These are phyloP conservation scores for Backusella macrospora DNA, from an alignment of 192 early-diverging fungal genomes.

Conservation along the genomic window DNA sequence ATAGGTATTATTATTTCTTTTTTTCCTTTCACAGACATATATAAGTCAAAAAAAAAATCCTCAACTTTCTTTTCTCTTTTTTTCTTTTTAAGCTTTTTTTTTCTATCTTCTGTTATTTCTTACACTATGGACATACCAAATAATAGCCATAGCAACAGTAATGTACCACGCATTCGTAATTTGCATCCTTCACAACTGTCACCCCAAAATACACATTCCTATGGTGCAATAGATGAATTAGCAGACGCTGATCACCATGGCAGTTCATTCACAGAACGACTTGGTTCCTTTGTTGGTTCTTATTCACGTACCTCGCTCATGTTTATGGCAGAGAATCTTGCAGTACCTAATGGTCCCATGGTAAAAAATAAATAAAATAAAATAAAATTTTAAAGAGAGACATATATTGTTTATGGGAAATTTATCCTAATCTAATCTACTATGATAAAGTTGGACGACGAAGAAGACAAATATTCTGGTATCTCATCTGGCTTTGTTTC, in stretches of 20 bases:
- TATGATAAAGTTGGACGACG: conserved; percentile 4
- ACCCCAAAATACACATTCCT: conserved; percentile 12
- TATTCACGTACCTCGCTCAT: conserved; percentile 41
- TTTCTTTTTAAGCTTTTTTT: background rate
- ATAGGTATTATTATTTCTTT: background rate
- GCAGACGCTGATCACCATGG: background rate
- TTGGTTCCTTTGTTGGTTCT: conserved; percentile 43
- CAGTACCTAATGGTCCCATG: conserved; percentile 20
- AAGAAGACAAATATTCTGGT: conserved; percentile 20
- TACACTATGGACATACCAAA: conserved; percentile 23
- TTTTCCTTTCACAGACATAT: background rate
- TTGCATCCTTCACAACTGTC: conserved; percentile 30
- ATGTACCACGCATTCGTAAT: conserved; percentile 29
- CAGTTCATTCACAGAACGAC: conserved; percentile 24
- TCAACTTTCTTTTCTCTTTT: background rate
- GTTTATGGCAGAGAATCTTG: conserved; percentile 46
- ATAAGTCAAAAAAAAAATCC: conserved; percentile 13
- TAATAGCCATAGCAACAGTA: background rate
- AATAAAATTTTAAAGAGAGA: background rate
- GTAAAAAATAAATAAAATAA: background rate
- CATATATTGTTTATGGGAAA: background rate
- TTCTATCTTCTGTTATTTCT: background rate
- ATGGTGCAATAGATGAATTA: conserved; percentile 19
- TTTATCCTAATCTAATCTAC: background rate
- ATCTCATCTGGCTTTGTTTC: conserved; percentile 18